phyloP scores from a whole-genome alignment of 1,284 basidiomycete genomes.

The Mycena sp. region DNA sequence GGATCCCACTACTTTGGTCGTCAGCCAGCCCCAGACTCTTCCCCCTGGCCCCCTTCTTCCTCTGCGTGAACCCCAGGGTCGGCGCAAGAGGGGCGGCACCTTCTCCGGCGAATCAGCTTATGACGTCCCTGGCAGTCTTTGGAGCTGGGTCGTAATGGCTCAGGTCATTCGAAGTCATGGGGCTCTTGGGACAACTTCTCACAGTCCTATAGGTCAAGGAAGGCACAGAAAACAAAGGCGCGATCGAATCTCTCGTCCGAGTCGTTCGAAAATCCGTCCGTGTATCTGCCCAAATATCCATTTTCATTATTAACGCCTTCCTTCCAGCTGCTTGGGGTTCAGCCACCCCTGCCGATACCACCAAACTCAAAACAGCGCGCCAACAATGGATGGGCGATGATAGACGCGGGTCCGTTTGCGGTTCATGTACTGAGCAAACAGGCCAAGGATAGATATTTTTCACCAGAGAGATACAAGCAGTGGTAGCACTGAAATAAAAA shows the following conservation, averaged over 20 bases:
- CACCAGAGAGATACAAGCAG: slow-evolving; percentile 6
- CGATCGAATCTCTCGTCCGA: slow-evolving; percentile 76
- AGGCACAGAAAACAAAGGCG: slow-evolving; percentile 80
- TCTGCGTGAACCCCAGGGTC: slow-evolving; percentile 61
- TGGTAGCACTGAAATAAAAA: slow-evolving; percentile 4
- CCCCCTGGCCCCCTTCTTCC: slow-evolving; percentile 65
- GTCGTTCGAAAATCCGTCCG: slow-evolving; percentile 63
- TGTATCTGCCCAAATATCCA: background rate
- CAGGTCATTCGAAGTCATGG: slow-evolving; percentile 50
- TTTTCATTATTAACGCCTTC: background rate
- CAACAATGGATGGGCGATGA: slow-evolving; percentile 81
- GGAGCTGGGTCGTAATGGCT: slow-evolving; percentile 78
- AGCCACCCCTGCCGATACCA: slow-evolving; percentile 67
- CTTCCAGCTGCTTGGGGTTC: slow-evolving; percentile 58
- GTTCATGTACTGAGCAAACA: slow-evolving; percentile 64
- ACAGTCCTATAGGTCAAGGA: slow-evolving; percentile 70
- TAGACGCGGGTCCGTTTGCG: slow-evolving; percentile 81
- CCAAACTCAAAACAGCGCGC: slow-evolving; percentile 66
- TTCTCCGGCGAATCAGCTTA: slow-evolving; percentile 68
- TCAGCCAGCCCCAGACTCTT: slow-evolving; percentile 57
- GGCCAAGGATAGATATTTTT: too few relatives aligned
- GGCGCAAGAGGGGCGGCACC: slow-evolving; percentile 70
- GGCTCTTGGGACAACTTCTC: background rate
- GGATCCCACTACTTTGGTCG: slow-evolving; percentile 62
- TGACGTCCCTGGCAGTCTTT: slow-evolving; percentile 64